Percentiles rank a stretch among this genome's conserved stretches.
phyloP scores from a whole-genome alignment of 345 rosid species.

The Barbarea vulgaris region DNA sequence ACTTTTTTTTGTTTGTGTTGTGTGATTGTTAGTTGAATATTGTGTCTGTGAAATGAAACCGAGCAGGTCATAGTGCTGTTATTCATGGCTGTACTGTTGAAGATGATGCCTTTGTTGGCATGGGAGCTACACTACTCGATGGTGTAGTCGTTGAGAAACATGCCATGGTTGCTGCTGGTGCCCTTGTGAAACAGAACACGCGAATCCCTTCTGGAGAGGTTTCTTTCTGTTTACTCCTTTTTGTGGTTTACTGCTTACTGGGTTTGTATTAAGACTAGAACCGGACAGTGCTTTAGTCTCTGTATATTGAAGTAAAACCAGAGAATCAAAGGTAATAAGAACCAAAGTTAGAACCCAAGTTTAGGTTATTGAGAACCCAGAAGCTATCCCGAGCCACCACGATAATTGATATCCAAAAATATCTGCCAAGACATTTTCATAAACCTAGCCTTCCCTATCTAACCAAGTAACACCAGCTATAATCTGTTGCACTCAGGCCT shows the following conservation, averaged over 20 bases:
- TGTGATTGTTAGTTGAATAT: background rate
- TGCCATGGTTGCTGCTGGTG: constrained; percentile 95
- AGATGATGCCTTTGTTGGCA: constrained; percentile 89
- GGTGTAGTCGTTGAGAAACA: constrained; percentile 87
- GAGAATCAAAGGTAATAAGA: background rate
- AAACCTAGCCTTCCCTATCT: too few species aligned
- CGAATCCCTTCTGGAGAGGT: constrained; percentile 91
- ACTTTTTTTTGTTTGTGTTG: background rate
- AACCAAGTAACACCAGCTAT: background rate
- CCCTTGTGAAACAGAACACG: constrained; percentile 83
- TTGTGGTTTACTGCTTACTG: background rate
- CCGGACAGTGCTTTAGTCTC: background rate
- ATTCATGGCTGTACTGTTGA: constrained; percentile 90
- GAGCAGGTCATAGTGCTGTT: constrained; percentile 85
- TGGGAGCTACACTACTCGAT: constrained; percentile 89
- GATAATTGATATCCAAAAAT: too few species aligned
- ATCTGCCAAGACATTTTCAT: background rate
- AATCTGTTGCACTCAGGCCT: background rate
- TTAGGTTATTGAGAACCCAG: background rate
- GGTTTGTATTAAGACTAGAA: background rate
- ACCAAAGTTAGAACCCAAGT: background rate
- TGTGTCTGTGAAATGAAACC: constrained; percentile 4
- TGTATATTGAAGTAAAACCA: background rate
- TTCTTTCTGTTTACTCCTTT: constrained; percentile 17
- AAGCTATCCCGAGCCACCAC: constrained; percentile 6